Conservation (phyloP, 179 eudicot species). For the Dionaea muscipula region DNA sequence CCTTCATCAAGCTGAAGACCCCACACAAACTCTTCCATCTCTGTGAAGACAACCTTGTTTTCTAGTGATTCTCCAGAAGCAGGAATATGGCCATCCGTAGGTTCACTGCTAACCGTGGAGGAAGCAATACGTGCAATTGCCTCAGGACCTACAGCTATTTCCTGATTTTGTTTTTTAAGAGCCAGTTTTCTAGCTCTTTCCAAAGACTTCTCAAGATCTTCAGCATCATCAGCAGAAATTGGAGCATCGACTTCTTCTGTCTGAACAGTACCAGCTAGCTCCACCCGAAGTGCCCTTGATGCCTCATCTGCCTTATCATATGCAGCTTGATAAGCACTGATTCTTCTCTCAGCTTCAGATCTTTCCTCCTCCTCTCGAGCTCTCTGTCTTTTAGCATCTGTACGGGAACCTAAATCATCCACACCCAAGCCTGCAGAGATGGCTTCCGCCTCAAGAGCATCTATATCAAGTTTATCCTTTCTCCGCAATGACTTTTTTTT, state of each 20-base stretch:
- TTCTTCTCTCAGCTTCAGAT: constrained; percentile 66
- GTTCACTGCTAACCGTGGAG: constrained; percentile 23
- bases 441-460: constrained; percentile 96
- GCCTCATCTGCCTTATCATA: constrained; percentile 83
- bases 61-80: constrained; percentile 48
- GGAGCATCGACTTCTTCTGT: constrained; percentile 42
- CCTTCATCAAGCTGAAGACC: constrained; percentile 96
- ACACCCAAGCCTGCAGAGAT: constrained; percentile 67
- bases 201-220: constrained; percentile 68
- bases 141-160: constrained; percentile 34
- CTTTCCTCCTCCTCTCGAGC: constrained; percentile 62
- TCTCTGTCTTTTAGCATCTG: constrained; percentile 42
- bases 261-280: constrained; percentile 21
- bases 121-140: constrained; percentile 59
- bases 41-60: constrained; percentile 85
- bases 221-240: constrained; percentile 53
- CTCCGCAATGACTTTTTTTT: constrained; percentile 89
- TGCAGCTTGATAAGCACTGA: constrained; percentile 61
- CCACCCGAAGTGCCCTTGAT: constrained; percentile 61
- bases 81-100: constrained; percentile 31
- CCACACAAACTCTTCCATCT: constrained; percentile 99
- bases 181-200: constrained; percentile 84
- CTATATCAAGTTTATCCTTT: constrained; percentile 73
- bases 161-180: constrained; percentile 49
- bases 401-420: constrained; percentile 85